Conservation (phyloP, 2,329 filamentous ascomycete genomes). For the Xylaria sp. region DNA sequence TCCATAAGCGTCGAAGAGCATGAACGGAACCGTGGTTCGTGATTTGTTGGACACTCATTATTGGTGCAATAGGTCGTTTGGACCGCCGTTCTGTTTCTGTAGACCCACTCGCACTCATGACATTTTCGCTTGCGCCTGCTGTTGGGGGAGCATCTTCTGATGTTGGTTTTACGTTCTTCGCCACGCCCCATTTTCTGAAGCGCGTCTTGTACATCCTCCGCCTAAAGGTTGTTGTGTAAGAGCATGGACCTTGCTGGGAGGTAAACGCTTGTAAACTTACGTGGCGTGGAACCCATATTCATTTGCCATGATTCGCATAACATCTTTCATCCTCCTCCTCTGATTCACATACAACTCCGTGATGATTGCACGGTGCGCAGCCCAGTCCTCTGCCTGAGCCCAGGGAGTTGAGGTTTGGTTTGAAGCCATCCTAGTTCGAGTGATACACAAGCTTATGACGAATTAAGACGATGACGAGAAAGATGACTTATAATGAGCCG, state of each 20-base stretch:
- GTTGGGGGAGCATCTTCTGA: neutral
- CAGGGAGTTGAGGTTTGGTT: neutral
- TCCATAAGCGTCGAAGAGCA: neutral
- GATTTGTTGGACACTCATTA: neutral
- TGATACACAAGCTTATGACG: neutral
- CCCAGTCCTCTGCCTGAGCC: conserved; percentile 19
- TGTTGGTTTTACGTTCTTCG: neutral
- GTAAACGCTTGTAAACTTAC: neutral
- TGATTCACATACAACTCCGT: conserved; percentile 15
- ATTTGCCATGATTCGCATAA: conserved; percentile 2
- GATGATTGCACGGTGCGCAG: conserved; percentile 3
- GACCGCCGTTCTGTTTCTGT: neutral
- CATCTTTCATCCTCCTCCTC: neutral
- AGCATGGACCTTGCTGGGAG: neutral
- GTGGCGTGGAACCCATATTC: conserved; percentile 16
- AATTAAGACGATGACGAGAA: neutral
- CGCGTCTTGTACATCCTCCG: conserved; percentile 22
- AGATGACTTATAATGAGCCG: neutral
- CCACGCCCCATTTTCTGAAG: conserved; percentile 24
- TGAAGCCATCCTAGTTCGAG: neutral
- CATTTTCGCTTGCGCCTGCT: neutral
- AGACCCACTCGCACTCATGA: neutral
- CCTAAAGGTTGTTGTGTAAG: neutral
- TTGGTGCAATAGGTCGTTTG: neutral
- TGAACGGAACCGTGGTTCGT: neutral